Percentiles rank a stretch among this genome's conserved stretches.
Conservation (phyloP, 495 filamentous ascomycete species). For the Cairneyella variabilis region DNA sequence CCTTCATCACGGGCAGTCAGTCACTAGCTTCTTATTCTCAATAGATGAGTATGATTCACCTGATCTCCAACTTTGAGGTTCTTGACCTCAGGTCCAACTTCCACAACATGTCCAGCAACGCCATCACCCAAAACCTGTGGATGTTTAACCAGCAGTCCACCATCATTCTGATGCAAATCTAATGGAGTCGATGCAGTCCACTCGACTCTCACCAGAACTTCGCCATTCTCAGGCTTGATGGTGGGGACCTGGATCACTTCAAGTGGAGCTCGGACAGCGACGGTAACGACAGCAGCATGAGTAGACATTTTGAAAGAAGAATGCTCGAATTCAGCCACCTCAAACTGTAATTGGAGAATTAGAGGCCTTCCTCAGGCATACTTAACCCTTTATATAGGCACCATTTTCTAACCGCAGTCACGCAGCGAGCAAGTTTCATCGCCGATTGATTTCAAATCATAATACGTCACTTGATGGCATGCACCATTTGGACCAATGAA, state of each 20-base stretch:
- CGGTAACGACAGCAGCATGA: conserved; percentile 38
- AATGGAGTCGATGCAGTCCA: conserved; percentile 52
- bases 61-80: conserved; percentile 35
- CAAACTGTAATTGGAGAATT: no score
- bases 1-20: conserved; percentile 14
- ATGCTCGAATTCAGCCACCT: no score
- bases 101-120: conserved; percentile 40
- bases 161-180: conserved; percentile 51
- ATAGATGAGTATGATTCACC: not conserved
- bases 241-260: conserved; percentile 34
- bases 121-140: conserved; percentile 35
- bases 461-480: no score
- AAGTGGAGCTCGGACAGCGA: conserved; percentile 31
- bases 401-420: no score
- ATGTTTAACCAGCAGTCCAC: conserved; percentile 39
- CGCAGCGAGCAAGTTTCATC: no score
- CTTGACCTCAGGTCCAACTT: conserved; percentile 37
- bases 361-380: no score
- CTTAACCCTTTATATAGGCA: no score
- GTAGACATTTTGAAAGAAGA: conserved; percentile 36
- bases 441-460: no score
- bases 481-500: no score
- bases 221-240: conserved; percentile 30
- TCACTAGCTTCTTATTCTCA: not conserved
- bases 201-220: conserved; percentile 37